Base-by-base conservation (phyloP, 768 basidiomycete species). In the Termitomyces sp. region DNA sequence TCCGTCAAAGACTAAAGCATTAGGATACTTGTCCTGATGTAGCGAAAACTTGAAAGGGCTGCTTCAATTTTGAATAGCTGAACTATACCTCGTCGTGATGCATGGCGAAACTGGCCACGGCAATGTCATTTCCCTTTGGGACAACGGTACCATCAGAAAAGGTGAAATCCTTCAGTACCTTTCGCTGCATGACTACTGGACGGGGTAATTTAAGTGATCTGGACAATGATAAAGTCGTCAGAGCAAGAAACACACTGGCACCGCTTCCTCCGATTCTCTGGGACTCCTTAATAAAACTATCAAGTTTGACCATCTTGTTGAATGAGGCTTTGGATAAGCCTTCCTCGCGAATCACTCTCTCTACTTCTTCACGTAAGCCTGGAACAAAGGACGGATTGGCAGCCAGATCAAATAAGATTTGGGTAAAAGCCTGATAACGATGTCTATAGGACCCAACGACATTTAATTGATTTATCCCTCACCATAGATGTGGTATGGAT, bases 351-450 rank as follows among this genome's bases (percentile, higher is more conserved):
- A 77, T 52, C 3, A 75, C 70, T 1, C 60, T 57, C 15, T 57
- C 50, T 15, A 79, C 68, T 61, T 83, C 80, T 59, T 76, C 72
- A 0, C 79, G 71, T 10, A 82, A 51, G 3, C 67, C 66, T 5
- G 67, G 56, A 3, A 68, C 53, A 35, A 74, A 70, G 19, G 70
- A 63, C 1, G 75, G 71, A 41, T 64, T 54, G 1, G 67, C 63
- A 17, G 74, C 73, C 5, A 79, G 59, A 23, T 75, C 62, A 51
- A 67, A 74, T 3, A 78, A 50, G 0, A 73, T 68, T n/a, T 72
- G 66, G 1, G 68, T 72, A 23, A 77, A 68, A 1, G 70, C 69
- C 76, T 78, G 19, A 11, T 33, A 23, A 49, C 1, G 12, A 21
- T 11, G 15, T 53, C 31, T 2, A 31, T 31, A 31, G 12, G 9